Percentiles rank a stretch among this genome's conserved stretches.
phyloP scores from a whole-genome alignment of 2,329 filamentous ascomycete genomes.

The Beauveria scarabaeidicola region DNA sequence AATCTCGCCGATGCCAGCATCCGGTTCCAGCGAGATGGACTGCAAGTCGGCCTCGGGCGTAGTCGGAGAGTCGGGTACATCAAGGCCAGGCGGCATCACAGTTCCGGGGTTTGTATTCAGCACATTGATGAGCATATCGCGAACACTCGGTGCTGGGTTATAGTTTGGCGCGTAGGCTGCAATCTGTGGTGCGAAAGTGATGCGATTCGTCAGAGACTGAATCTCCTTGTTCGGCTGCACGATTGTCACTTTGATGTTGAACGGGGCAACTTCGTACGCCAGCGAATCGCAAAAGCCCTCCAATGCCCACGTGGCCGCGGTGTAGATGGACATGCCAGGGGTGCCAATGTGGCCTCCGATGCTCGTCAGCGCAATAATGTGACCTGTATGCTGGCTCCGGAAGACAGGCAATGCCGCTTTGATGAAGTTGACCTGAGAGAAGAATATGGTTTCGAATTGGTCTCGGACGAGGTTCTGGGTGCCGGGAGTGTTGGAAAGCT shows the following conservation, averaged over 20 bases:
- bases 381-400: constrained; percentile 71
- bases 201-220: constrained; percentile 74
- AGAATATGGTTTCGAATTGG: constrained; percentile 93
- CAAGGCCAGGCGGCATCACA: constrained; percentile 28
- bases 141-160: constrained; percentile 63
- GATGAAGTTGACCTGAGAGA: constrained; percentile 92
- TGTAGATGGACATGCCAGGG: constrained; percentile 83
- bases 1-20: constrained; percentile 33
- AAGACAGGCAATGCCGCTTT: constrained; percentile 77
- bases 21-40: constrained; percentile 26
- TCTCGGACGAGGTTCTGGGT: constrained; percentile 75
- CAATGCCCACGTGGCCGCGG: constrained; percentile 86
- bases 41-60: constrained; percentile 22
- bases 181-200: constrained; percentile 75
- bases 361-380: constrained; percentile 83
- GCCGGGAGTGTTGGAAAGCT: constrained; percentile 63
- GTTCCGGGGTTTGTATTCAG: constrained; percentile 67
- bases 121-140: constrained; percentile 74
- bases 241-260: constrained; percentile 93
- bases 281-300: constrained; percentile 94
- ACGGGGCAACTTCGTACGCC: constrained; percentile 92
- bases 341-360: constrained; percentile 90
- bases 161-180: constrained; percentile 35
- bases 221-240: constrained; percentile 95
- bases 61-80: constrained; percentile 21